These are phyloP conservation scores for Xanthoconium separans DNA, from an alignment of 1,284 basidiomycete species.

Conservation along the genomic window DNA sequence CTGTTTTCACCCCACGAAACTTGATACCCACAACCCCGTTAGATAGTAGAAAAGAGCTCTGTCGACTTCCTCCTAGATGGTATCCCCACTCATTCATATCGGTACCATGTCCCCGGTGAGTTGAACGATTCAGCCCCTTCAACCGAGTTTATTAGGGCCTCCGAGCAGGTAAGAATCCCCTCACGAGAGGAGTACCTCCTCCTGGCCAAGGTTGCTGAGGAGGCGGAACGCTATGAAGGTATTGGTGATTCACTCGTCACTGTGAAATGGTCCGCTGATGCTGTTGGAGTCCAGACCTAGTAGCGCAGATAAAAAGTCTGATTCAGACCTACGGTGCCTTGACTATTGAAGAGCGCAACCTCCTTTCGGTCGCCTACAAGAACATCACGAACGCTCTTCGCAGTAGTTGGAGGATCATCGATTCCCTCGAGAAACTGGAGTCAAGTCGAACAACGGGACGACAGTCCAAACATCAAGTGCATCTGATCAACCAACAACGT, in stretches of 20 bases:
- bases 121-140: neutral
- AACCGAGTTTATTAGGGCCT: slow-evolving; percentile 1
- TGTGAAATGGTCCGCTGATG: slow-evolving; percentile 8
- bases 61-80: neutral
- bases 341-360: slow-evolving; percentile 63
- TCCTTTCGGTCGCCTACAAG: slow-evolving; percentile 71
- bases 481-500: slow-evolving; percentile 52
- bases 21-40: slow-evolving; percentile 32
- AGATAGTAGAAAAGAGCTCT: slow-evolving; percentile 31
- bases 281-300: slow-evolving; percentile 45
- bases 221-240: slow-evolving; percentile 69
- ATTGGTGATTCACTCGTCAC: slow-evolving; percentile 1
- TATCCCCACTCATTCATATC: slow-evolving; percentile 12
- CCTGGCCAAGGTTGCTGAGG: slow-evolving; percentile 65
- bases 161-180: slow-evolving; percentile 28
- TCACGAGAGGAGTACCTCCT: slow-evolving; percentile 44
- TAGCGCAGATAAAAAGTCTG: slow-evolving; percentile 56
- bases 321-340: slow-evolving; percentile 50
- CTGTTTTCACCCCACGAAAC: slow-evolving; percentile 11
- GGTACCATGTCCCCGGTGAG: slow-evolving; percentile 35
- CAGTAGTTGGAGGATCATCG: slow-evolving; percentile 61
- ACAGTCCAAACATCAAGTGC: slow-evolving; percentile 39
- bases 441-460: slow-evolving; percentile 30
- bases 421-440: slow-evolving; percentile 54
- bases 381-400: slow-evolving; percentile 62